Evolutionary conservation across 129 eudicot species (phyloP).

Genomic region (Helianthus tuberosus): DNA sequence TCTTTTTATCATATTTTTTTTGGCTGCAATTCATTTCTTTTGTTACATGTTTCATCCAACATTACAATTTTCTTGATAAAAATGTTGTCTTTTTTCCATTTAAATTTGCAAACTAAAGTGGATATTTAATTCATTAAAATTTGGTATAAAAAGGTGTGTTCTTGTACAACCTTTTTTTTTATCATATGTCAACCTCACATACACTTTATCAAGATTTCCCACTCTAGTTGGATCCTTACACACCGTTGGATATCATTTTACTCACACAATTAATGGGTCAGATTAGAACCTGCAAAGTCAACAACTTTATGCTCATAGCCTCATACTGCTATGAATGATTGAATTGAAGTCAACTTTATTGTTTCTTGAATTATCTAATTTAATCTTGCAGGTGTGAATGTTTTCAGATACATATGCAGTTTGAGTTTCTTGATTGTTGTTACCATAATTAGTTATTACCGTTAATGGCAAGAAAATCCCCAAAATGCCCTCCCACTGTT

Average conservation of each 20-base stretch:
- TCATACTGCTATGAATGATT: slow-evolving; percentile 13
- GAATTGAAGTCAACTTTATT: slow-evolving; percentile 3
- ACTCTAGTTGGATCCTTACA: background rate
- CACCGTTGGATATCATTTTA: background rate
- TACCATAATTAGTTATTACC: slow-evolving; percentile 18
- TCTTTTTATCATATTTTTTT: background rate
- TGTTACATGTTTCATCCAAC: background rate
- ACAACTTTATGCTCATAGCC: slow-evolving; percentile 5
- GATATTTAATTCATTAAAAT: background rate
- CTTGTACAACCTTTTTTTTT: background rate
- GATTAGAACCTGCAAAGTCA: slow-evolving; percentile 10
- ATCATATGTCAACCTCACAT: slow-evolving; percentile 21
- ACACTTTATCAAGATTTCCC: slow-evolving; percentile 18
- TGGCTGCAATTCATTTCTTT: background rate
- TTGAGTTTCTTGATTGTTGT: slow-evolving; percentile 28
- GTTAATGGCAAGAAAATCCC: slow-evolving; percentile 34
- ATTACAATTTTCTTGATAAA: slow-evolving; percentile 3
- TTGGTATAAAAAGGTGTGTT: slow-evolving; percentile 9
- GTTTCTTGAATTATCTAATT: background rate
- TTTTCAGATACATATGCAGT: slow-evolving; percentile 22
- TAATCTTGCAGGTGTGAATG: slow-evolving; percentile 36
- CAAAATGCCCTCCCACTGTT: slow-evolving; percentile 27
- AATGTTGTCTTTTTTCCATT: background rate
- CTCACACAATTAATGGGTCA: slow-evolving; percentile 14
- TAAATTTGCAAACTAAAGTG: slow-evolving; percentile 24